These are phyloP conservation scores for Ochetophila trinervis DNA, from an alignment of 306 rosid genomes.

Conservation along the genomic window DNA sequence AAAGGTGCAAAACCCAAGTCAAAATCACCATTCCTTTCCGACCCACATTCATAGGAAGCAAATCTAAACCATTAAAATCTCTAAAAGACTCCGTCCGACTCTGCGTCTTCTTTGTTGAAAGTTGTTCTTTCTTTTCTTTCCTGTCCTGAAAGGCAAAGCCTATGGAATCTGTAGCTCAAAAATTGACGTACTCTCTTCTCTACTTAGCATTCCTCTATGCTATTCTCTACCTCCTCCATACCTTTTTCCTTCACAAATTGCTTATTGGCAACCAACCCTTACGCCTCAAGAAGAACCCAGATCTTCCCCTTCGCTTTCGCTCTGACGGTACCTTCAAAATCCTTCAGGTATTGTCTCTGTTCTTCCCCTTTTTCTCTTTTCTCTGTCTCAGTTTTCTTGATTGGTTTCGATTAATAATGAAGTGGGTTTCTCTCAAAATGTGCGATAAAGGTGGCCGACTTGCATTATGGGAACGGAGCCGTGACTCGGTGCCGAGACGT, in stretches of 20 bases:
- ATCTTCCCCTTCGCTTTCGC: constrained; percentile 81
- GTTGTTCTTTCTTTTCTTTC: no score
- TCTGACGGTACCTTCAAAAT: constrained; percentile 86
- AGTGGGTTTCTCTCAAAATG: background rate
- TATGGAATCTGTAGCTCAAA: constrained; percentile 21
- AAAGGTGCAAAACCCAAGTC: no score
- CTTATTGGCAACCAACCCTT: constrained; percentile 35
- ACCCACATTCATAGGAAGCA: no score
- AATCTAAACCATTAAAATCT: no score
- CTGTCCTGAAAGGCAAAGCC: no score
- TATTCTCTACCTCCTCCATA: constrained; percentile 35
- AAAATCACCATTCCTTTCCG: no score
- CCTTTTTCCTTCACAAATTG: constrained; percentile 29
- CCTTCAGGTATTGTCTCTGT: constrained; percentile 50
- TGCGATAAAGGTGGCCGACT: constrained; percentile 69
- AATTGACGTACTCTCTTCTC: constrained; percentile 40
- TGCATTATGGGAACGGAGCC: constrained; percentile 75
- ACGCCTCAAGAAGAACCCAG: constrained; percentile 32
- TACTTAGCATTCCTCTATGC: constrained; percentile 34
- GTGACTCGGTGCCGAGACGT: constrained; percentile 70
- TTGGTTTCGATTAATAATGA: background rate
- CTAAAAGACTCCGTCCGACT: no score
- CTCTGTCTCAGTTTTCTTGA: background rate
- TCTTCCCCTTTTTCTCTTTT: background rate
- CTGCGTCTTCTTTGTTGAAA: no score